phyloP scores from a whole-genome alignment of 1,139 yeast species.

The Saccharomyces uvarum region DNA sequence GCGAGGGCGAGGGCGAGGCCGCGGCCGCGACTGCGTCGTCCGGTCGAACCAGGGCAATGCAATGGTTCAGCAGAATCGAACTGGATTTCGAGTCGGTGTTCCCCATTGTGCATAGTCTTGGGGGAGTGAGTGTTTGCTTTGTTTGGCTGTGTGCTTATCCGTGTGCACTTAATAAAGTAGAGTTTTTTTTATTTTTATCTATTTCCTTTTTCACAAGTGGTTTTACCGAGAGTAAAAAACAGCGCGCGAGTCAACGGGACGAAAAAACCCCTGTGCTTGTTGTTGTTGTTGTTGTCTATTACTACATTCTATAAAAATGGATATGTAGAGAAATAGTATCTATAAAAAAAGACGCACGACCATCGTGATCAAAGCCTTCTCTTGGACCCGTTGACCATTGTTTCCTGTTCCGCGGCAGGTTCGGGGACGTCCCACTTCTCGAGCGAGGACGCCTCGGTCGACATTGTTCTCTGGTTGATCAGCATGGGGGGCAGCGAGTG shows the following conservation, averaged over 20 bases:
- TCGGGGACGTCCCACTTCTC: constrained; percentile 10
- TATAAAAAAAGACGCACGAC: not conserved
- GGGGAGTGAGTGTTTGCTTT: not conserved
- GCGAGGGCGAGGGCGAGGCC: not conserved
- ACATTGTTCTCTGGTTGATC: constrained; percentile 24
- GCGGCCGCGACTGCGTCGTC: constrained; percentile 35
- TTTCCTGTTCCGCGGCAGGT: constrained; percentile 15
- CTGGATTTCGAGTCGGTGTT: constrained; percentile 56
- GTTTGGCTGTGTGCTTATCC: not conserved
- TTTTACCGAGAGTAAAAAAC: not conserved
- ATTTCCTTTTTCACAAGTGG: not conserved
- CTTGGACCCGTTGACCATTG: constrained; percentile 15
- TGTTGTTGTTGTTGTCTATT: not conserved
- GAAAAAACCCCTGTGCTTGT: not conserved
- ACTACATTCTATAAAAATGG: not conserved
- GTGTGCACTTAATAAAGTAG: not conserved
- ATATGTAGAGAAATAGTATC: not conserved
- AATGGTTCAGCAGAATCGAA: constrained; percentile 48
- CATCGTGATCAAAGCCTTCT: constrained; percentile 6
- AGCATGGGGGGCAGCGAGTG: constrained; percentile 24
- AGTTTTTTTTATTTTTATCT: not conserved
- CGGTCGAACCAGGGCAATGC: constrained; percentile 45
- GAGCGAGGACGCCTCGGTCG: constrained; percentile 16
- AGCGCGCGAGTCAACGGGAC: not conserved
- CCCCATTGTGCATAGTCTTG: constrained; percentile 43